A percentile compares a stretch with the other conserved stretches of the same genome.
phyloP scores from a whole-genome alignment of 1,139 yeast species.

The Yarrowia galli region DNA sequence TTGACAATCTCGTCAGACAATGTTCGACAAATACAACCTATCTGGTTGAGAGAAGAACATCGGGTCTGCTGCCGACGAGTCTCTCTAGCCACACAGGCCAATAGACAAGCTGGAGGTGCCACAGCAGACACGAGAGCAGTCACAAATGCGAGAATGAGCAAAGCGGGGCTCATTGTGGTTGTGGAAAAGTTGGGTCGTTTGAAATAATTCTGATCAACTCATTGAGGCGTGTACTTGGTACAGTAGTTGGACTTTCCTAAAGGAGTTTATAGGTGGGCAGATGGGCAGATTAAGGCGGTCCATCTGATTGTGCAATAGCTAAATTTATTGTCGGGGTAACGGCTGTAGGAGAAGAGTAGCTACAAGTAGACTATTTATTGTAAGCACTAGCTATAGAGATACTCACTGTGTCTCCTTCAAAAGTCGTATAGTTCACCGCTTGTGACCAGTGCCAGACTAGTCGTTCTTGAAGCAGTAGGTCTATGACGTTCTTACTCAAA shows the following conservation, averaged over 20 bases:
- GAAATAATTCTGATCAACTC: not conserved
- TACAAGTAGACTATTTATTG: too few relatives aligned
- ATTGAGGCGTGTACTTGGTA: conserved; percentile 4
- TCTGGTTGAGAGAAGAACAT: conserved; percentile 64
- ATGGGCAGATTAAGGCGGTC: too few relatives aligned
- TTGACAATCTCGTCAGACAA: conserved; percentile 59
- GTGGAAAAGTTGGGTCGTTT: not conserved
- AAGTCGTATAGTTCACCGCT: too few relatives aligned
- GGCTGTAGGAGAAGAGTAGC: too few relatives aligned
- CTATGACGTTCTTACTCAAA: too few relatives aligned
- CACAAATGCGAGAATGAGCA: not conserved
- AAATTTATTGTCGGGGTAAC: too few relatives aligned
- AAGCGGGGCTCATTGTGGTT: not conserved
- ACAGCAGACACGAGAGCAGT: conserved; percentile 56
- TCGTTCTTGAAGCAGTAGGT: too few relatives aligned
- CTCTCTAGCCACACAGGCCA: conserved; percentile 84
- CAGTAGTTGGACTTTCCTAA: not conserved
- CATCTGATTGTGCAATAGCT: too few relatives aligned
- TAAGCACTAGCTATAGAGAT: too few relatives aligned
- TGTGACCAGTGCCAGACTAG: too few relatives aligned
- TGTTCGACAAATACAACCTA: conserved; percentile 68
- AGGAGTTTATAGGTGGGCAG: not conserved
- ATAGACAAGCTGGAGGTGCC: conserved; percentile 79
- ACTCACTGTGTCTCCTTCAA: too few relatives aligned
- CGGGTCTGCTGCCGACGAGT: conserved; percentile 58